Conservation (phyloP, 2,329 filamentous ascomycete species). For the Ceratocystis papillata region DNA sequence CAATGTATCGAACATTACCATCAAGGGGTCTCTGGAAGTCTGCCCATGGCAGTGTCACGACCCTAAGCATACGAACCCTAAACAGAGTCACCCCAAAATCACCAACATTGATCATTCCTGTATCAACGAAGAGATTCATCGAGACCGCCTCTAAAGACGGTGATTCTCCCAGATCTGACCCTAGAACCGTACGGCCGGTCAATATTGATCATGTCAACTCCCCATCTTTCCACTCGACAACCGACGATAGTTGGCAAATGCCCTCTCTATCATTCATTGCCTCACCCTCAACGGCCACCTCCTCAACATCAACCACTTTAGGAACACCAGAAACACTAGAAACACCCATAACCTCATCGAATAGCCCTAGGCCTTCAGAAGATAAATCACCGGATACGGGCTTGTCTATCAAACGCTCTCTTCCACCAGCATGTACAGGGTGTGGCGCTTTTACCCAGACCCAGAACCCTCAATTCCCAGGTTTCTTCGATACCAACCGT, state of each 20-base stretch:
- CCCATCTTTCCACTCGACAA: background rate
- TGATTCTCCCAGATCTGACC: background rate
- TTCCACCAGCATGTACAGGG: slow-evolving; percentile 51
- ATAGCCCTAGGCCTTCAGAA: background rate
- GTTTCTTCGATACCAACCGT: slow-evolving; percentile 45
- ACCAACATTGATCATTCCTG: background rate
- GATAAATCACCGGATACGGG: background rate
- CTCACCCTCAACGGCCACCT: background rate
- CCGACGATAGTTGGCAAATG: background rate
- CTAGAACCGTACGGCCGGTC: background rate
- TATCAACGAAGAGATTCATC: background rate
- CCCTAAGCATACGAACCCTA: background rate
- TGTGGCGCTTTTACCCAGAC: slow-evolving; percentile 57
- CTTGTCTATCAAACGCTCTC: slow-evolving; percentile 24
- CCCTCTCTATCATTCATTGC: background rate
- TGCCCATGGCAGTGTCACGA: background rate
- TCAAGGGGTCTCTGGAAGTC: slow-evolving; percentile 16
- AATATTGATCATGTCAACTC: background rate
- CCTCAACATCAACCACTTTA: background rate
- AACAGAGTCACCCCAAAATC: background rate
- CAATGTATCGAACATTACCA: slow-evolving; percentile 23
- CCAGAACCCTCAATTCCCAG: slow-evolving; percentile 39
- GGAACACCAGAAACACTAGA: background rate
- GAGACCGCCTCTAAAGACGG: background rate
- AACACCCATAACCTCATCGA: background rate